Conservation (phyloP, 164 flowering plant species). For the Umbilicus rupestris region DNA sequence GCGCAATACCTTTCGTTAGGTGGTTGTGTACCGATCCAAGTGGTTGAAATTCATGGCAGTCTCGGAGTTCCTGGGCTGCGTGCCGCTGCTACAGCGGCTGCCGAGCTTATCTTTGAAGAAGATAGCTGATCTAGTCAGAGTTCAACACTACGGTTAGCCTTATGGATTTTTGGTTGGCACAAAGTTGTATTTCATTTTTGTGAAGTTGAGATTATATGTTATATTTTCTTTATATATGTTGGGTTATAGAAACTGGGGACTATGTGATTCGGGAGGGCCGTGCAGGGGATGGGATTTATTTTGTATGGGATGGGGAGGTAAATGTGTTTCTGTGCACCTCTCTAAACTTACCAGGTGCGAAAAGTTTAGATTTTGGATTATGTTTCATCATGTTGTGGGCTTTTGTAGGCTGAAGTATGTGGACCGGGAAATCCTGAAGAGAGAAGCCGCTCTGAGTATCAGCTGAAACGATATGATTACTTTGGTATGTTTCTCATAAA, state of each 20-base stretch:
- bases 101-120: neutral
- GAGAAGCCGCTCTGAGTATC: conserved; percentile 47
- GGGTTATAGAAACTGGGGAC: neutral
- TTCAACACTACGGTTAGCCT: neutral
- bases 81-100: conserved; percentile 62
- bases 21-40: neutral
- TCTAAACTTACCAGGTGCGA: neutral
- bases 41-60: conserved; percentile 29
- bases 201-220: conserved; percentile 17
- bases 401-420: conserved; percentile 64
- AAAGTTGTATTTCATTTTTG: neutral
- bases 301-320: conserved; percentile 90
- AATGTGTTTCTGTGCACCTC: neutral
- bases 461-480: conserved; percentile 57
- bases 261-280: conserved; percentile 65
- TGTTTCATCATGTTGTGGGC: neutral
- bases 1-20: no score
- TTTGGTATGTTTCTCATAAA: conserved; percentile 56
- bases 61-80: conserved; percentile 63
- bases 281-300: conserved; percentile 62
- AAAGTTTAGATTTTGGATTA: neutral
- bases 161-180: neutral
- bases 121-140: conserved; percentile 5
- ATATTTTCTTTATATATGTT: conserved; percentile 29
- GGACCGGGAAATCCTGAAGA: conserved; percentile 42